These are phyloP conservation scores for Casuarina glauca DNA, from an alignment of 306 rosid species.

Conservation along the genomic window DNA sequence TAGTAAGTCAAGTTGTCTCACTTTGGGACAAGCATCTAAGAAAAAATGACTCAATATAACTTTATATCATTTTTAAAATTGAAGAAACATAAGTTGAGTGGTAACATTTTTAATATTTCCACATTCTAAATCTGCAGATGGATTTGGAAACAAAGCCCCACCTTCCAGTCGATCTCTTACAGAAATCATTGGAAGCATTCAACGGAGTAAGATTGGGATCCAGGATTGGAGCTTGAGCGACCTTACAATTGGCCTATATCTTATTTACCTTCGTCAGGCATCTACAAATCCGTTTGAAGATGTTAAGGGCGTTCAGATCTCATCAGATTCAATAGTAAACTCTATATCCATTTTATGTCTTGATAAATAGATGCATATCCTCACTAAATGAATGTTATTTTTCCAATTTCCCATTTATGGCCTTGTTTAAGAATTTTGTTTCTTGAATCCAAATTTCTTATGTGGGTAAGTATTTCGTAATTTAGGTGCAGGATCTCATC, in stretches of 20 bases:
- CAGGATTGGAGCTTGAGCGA: slow-evolving; percentile 96
- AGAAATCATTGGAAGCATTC: slow-evolving; percentile 78
- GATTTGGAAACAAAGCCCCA: slow-evolving; percentile 44
- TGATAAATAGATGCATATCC: slow-evolving; percentile 16
- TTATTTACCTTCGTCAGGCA: slow-evolving; percentile 90
- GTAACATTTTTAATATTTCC: slow-evolving; percentile 15
- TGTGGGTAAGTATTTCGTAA: slow-evolving; percentile 32
- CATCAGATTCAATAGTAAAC: slow-evolving; percentile 70
- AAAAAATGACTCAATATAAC: not conserved
- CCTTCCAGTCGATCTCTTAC: slow-evolving; percentile 60
- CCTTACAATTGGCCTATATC: slow-evolving; percentile 84
- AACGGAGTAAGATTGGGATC: slow-evolving; percentile 79
- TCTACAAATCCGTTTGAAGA: slow-evolving; percentile 62
- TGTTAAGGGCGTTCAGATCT: slow-evolving; percentile 65
- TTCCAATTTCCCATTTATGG: slow-evolving; percentile 13
- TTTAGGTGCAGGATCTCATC: slow-evolving; percentile 86
- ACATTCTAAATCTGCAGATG: slow-evolving; percentile 42
- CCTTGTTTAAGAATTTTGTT: not conserved
- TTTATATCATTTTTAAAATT: not conserved
- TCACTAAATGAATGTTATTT: slow-evolving; percentile 14
- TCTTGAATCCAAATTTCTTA: slow-evolving; percentile 26
- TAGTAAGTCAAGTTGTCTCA: not conserved
- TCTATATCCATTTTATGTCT: slow-evolving; percentile 26
- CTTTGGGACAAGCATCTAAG: slow-evolving; percentile 4
- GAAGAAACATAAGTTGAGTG: not conserved